These are phyloP conservation scores for Inonotus obliquus DNA, from an alignment of 1,284 basidiomycete genomes.

Conservation along the genomic window DNA sequence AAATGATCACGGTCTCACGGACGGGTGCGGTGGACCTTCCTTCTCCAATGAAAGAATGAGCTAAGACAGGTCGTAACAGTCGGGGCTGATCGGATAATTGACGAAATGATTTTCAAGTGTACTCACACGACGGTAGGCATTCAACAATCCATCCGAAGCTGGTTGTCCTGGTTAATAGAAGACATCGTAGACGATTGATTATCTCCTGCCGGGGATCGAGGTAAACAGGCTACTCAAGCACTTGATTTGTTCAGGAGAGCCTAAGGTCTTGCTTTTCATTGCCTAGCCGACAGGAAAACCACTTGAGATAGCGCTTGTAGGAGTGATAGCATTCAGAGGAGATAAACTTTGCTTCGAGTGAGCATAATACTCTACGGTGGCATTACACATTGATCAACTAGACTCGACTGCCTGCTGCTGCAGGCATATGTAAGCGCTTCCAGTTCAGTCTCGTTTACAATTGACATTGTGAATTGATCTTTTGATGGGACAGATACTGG, in stretches of 20 bases:
- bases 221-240: not conserved
- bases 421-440: conserved; percentile 10
- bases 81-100: conserved; percentile 42
- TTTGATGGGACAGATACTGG: conserved; percentile 35
- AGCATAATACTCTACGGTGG: conserved; percentile 25
- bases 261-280: not conserved
- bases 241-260: not conserved
- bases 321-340: conserved; percentile 46
- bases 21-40: conserved; percentile 29
- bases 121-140: conserved; percentile 37
- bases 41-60: not conserved
- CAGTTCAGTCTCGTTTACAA: not conserved
- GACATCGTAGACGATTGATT: conserved; percentile 41
- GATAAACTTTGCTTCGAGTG: conserved; percentile 50
- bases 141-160: not conserved
- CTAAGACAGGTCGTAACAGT: conserved; percentile 25
- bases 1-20: conserved; percentile 40
- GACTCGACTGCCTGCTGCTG: not conserved
- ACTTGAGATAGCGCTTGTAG: conserved; percentile 45
- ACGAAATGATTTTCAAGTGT: conserved; percentile 45
- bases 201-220: conserved; percentile 43
- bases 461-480: not conserved
- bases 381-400: not conserved
- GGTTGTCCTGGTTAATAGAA: conserved; percentile 12
- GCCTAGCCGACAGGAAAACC: conserved; percentile 39